Percentiles rank a stretch among this genome's conserved stretches.
These are phyloP conservation scores for Neurospora pannonica DNA, from an alignment of 495 filamentous ascomycete species.

Conservation along the genomic window DNA sequence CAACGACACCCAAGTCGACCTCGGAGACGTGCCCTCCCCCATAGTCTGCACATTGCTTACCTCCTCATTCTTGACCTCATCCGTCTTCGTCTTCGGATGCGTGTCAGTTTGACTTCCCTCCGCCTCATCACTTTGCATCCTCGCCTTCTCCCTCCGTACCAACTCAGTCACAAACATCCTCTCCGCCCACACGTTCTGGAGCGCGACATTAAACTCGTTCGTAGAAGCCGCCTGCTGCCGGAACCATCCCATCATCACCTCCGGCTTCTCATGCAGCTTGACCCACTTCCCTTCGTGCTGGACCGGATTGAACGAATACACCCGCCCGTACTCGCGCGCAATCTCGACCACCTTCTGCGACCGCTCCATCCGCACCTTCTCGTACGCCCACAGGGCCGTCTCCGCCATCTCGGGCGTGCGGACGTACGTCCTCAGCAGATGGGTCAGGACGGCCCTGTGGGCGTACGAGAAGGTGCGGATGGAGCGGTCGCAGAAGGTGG, in stretches of 20 bases:
- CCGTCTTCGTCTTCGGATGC: background rate
- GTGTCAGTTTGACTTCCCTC: background rate
- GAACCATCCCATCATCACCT: conserved; percentile 21
- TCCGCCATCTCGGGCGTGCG: conserved; percentile 3
- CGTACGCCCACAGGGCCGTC: conserved; percentile 20
- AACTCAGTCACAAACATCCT: background rate
- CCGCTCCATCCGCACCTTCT: conserved; percentile 16
- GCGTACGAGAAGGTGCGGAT: conserved; percentile 20
- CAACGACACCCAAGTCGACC: background rate
- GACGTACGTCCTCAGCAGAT: conserved; percentile 19
- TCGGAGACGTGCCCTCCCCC: background rate
- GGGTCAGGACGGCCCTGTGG: conserved; percentile 26
- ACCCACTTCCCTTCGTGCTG: conserved; percentile 4
- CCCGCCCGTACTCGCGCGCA: conserved; percentile 22
- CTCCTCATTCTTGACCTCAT: background rate
- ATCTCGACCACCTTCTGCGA: conserved; percentile 25
- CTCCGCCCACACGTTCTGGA: conserved; percentile 20
- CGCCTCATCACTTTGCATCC: background rate
- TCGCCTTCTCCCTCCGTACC: background rate
- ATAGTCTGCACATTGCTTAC: background rate
- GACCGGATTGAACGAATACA: conserved; percentile 20
- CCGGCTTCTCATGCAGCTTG: conserved; percentile 26
- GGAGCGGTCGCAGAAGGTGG: conserved; percentile 24
- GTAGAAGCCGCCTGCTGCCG: conserved; percentile 18
- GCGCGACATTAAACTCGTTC: conserved; percentile 23